Percentiles rank a stretch among this genome's conserved stretches.
These are phyloP conservation scores for Fusarium sp. DNA, from an alignment of 2,329 filamentous ascomycete genomes.

Conservation along the genomic window DNA sequence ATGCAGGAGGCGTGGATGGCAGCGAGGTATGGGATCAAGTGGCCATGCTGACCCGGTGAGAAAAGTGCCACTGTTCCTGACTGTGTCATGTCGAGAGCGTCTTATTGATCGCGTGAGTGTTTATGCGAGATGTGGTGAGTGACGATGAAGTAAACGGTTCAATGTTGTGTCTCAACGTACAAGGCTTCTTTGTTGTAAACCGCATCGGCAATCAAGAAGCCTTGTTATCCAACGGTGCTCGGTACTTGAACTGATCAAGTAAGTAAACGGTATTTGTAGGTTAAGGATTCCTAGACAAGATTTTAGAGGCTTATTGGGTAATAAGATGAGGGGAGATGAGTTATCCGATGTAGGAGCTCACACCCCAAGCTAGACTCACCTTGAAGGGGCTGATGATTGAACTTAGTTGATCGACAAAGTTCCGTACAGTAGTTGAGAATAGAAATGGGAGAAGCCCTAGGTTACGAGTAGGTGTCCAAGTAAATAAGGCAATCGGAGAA, in stretches of 20 bases:
- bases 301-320: conserved; percentile 23
- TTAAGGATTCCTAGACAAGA: conserved; percentile 20
- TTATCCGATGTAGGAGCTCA: conserved; percentile 36
- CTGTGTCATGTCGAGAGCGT: conserved; percentile 47
- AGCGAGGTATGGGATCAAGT: conserved; percentile 70
- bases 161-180: conserved; percentile 17
- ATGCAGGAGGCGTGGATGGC: conserved; percentile 73
- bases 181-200: conserved; percentile 8
- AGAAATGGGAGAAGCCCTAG: conserved; percentile 1
- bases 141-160: background rate
- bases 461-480: background rate
- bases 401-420: conserved; percentile 7
- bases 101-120: conserved; percentile 2
- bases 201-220: conserved; percentile 2
- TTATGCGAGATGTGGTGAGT: conserved; percentile 2
- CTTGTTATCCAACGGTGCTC: conserved; percentile 3
- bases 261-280: background rate
- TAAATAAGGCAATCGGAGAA: conserved; percentile 14
- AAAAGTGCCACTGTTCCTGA: conserved; percentile 60
- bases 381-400: conserved; percentile 14
- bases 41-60: conserved; percentile 61
- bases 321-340: conserved; percentile 33
- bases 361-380: conserved; percentile 39
- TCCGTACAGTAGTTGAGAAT: conserved; percentile 7
- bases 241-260: conserved; percentile 1